These are phyloP conservation scores for Zea luxurians DNA, from an alignment of 176 grass and related monocot genomes.

Conservation along the genomic window DNA sequence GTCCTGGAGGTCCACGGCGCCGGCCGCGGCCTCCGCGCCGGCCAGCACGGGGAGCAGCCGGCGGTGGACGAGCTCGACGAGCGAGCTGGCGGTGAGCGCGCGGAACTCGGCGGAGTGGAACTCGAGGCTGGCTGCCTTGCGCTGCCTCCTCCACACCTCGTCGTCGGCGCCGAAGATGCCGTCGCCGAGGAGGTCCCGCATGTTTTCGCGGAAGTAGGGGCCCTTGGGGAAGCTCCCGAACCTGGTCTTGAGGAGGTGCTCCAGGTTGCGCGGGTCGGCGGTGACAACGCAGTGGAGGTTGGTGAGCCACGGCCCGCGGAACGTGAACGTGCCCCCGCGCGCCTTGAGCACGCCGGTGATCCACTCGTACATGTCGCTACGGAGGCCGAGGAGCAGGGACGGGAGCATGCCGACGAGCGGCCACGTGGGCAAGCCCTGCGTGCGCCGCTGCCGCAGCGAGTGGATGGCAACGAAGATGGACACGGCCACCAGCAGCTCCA, in stretches of 20 bases:
- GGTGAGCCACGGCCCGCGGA: constrained; percentile 75
- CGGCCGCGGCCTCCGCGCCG: not conserved
- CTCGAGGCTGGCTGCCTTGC: constrained; percentile 81
- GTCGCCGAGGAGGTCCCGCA: constrained; percentile 80
- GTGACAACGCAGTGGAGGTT: constrained; percentile 92
- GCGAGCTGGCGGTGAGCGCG: constrained; percentile 57
- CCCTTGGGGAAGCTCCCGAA: constrained; percentile 92
- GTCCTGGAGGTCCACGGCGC: constrained; percentile 73
- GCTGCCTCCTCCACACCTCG: constrained; percentile 73
- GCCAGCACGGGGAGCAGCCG: constrained; percentile 72
- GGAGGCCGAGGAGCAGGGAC: constrained; percentile 68
- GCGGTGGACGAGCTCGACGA: constrained; percentile 78
- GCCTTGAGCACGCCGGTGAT: constrained; percentile 61
- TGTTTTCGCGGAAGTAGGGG: constrained; percentile 73
- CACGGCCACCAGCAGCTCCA: constrained; percentile 67
- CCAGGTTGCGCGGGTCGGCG: constrained; percentile 86
- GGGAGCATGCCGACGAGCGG: constrained; percentile 89
- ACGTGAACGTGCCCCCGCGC: constrained; percentile 82
- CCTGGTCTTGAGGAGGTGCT: constrained; percentile 84
- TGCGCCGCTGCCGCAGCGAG: constrained; percentile 55
- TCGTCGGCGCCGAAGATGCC: constrained; percentile 89
- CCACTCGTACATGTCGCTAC: constrained; percentile 90
- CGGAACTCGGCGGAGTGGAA: constrained; percentile 94
- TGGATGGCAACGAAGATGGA: constrained; percentile 76
- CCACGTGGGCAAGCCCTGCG: constrained; percentile 68